Base-by-base conservation (phyloP, 495 filamentous ascomycete genomes). In the Penicillium alfredii region DNA sequence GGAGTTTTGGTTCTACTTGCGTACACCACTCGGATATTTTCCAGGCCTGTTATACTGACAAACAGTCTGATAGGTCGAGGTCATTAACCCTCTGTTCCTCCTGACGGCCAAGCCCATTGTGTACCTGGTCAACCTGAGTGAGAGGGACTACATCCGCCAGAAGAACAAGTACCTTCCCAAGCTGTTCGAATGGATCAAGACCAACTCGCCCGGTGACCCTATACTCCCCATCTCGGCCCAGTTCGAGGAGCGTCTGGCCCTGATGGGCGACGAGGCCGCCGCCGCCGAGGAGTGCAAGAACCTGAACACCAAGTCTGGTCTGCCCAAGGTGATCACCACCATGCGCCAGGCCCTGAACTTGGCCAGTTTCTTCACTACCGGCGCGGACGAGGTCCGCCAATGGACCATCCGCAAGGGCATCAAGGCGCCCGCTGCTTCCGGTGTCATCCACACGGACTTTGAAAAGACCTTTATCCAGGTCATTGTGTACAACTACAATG, bases 401-500 rank as follows among this genome's bases (percentile, higher is more conserved):
- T 99, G 93, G 93, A 97, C 89, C 20, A 90, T 99, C 57, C 78
- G 93, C 26, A 89, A 89, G 58, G 88, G 88, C 39, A 93, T 85
- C 49, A 99, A 99, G 71, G 93, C 93, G 21, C 93, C 93, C 11
- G 85, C 89, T 56, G 92, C 93, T 28, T 92, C 93, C 10, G 93
- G 93, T 70, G 93, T 97, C 38, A 99, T 99, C 49, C 93, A 99
- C 68, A 85, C 82, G 38, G 93, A 99, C 58, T 97, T 99, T 44
- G 93, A 99, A 66, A 99, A 99, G 79, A 99, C 93, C 0, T 99
- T 99, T 68, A 99, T 99, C 50, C 93, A 99, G 68, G 86, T 74
- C 19, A 72, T 99, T 42, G 84, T 94, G 29, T 95, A 73, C 67
- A 96, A 93, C 69, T 97, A 78, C 68, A 66, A 48, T 15, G 61